Base-by-base conservation (phyloP, 176 grass and related monocot species). In the Carex kokanica region DNA sequence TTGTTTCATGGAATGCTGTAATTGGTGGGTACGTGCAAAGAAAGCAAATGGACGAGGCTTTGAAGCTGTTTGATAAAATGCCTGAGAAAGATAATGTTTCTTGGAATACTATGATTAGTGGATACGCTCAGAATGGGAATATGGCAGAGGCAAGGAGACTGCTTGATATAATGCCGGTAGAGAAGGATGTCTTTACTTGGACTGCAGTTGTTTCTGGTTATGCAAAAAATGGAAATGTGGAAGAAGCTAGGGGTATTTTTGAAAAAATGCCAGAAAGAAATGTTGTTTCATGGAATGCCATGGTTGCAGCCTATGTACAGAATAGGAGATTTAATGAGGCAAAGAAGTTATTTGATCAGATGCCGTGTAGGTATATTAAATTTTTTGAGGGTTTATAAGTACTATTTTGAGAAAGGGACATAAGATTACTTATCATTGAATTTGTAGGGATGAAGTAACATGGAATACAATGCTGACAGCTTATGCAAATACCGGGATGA, bases 391-490 rank as follows among this genome's bases (percentile, higher is more conserved):
- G 59, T 61, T 58, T 21, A 41, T 36, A 3, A 61, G 3, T 61
- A 24, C 55, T 6, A 80, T 53, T 2, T 36, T 80, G 2, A 21
- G 61, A 2, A 1, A 53, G 45, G 11, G 45, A 6, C 0, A 6
- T 8, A 5, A n/a, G 59, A 81, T 41, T 81, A 40, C 63, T 80
- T 0, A 31, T 23, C 47, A 23, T 24, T 47, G 2, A 60, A 81
- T 45, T 64, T 82, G 40, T 29, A 82, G 80, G 60, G 59, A 82
- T 7, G 45, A 41, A 51, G 62, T 82, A 52, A 82, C 93, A 0
- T 95, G 96, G 91, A 99, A 99, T 64, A 93, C 91, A 64, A 99
- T 99, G 91, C 66, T 99, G 47, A 99, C 86, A 13, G 93, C 91
- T 1, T 93, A 93, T 55, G 89, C 91, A 85, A 91, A 99, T 74